These are phyloP conservation scores for Myriosclerotinia duriaeana DNA, from an alignment of 2,329 filamentous ascomycete species.

Conservation along the genomic window DNA sequence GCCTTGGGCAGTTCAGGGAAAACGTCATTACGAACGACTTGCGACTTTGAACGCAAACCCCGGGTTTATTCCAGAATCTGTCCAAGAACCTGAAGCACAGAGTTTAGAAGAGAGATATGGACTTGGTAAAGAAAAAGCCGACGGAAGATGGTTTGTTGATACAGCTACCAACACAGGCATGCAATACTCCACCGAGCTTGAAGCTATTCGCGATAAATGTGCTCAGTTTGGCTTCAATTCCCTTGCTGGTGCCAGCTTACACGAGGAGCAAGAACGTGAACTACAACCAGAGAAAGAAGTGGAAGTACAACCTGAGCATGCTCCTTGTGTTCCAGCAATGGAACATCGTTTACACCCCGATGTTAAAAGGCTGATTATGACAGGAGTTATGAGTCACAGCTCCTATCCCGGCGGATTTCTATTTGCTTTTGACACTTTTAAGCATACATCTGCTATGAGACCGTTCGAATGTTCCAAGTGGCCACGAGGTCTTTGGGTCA, in stretches of 20 bases:
- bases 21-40: slow-evolving; percentile 46
- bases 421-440: slow-evolving; percentile 35
- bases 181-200: slow-evolving; percentile 10
- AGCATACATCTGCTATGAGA: slow-evolving; percentile 44
- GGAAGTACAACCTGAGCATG: slow-evolving; percentile 56
- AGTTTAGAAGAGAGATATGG: slow-evolving; percentile 54
- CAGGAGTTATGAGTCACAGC: slow-evolving; percentile 30
- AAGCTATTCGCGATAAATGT: slow-evolving; percentile 39
- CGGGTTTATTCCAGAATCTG: not conserved
- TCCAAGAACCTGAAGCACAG: slow-evolving; percentile 57
- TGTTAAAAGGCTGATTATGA: slow-evolving; percentile 45
- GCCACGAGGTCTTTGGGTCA: slow-evolving; percentile 47
- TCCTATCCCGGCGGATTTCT: too few species aligned
- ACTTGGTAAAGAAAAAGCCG: not conserved
- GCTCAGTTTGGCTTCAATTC: slow-evolving; percentile 41
- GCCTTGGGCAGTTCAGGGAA: slow-evolving; percentile 62
- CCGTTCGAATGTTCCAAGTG: slow-evolving; percentile 43
- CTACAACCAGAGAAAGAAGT: slow-evolving; percentile 62
- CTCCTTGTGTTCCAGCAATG: slow-evolving; percentile 44
- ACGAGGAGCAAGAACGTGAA: slow-evolving; percentile 70
- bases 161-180: not conserved
- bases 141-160: slow-evolving; percentile 10
- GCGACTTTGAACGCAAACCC: not conserved
- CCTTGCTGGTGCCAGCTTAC: slow-evolving; percentile 45
- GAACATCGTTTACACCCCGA: slow-evolving; percentile 47